phyloP scores from a whole-genome alignment of 2,329 filamentous ascomycete genomes.

The Aspergillus viridinutans region DNA sequence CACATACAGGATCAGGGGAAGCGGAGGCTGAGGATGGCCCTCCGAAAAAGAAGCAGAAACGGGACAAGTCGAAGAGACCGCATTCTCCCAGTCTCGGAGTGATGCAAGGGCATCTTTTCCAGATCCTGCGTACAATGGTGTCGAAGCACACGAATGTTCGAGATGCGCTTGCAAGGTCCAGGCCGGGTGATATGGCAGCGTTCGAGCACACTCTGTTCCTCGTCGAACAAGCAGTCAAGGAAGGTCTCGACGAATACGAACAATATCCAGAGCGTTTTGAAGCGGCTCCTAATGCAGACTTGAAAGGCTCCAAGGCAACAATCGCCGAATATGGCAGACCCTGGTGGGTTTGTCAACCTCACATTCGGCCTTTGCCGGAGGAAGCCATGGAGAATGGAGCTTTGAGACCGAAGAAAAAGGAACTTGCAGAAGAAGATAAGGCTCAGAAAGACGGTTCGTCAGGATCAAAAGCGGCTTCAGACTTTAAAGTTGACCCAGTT shows the following conservation, averaged over 20 bases:
- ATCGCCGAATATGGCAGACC: constrained; percentile 72
- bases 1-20: constrained; percentile 22
- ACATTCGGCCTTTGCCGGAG: constrained; percentile 77
- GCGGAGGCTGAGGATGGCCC: constrained; percentile 46
- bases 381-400: constrained; percentile 82
- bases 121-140: constrained; percentile 79
- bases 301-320: constrained; percentile 52
- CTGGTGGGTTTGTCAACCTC: constrained; percentile 87
- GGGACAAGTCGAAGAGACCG: constrained; percentile 44
- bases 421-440: constrained; percentile 14
- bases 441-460: constrained; percentile 3
- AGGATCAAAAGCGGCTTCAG: constrained; percentile 4
- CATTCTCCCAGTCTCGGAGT: constrained; percentile 64
- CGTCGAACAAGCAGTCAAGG: constrained; percentile 70
- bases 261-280: constrained; percentile 37
- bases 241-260: constrained; percentile 66
- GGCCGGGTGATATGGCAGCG: constrained; percentile 66
- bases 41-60: constrained; percentile 46
- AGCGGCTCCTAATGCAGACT: constrained; percentile 30
- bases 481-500: constrained; percentile 9
- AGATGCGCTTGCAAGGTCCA: constrained; percentile 70
- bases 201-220: constrained; percentile 73
- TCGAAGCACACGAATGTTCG: constrained; percentile 75
- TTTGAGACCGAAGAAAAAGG: constrained; percentile 68
- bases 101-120: constrained; percentile 91